Base-by-base conservation (phyloP, 441 rosid genomes). In the Bruguiera hainesii region DNA sequence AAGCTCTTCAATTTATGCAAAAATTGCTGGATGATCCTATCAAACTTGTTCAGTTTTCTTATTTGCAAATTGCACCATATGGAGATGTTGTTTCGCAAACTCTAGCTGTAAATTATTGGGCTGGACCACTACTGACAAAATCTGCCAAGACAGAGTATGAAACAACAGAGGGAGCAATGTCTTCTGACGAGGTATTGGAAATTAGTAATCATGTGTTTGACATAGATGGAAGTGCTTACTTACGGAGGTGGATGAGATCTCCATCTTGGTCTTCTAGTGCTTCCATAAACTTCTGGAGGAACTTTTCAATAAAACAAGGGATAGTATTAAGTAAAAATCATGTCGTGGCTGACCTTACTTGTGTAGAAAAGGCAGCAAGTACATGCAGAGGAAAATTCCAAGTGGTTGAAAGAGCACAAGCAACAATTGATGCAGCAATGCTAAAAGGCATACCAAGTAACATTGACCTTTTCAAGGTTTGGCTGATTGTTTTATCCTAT, bases 371-470 rank as follows among this genome's bases (percentile, higher is more conserved):
- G 79, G 97, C 97, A 71, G 88, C 87, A 63, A 69, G 71, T 52
- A 78, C 75, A 61, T 95, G 97, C 85, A 84, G 71, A 80, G 75
- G 85, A 70, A 95, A 87, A 76, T 83, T 74, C 51, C 88, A 75
- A 70, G 86, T 80, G 58, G 90, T 86, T 55, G 91, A 95, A 71
- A 89, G 84, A 76, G 90, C 99, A 67, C 99, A 90, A 81, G 99
- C 97, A 50, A 95, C 99, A 21, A 89, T 95, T 63, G 88, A 91
- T 76, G 99, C 99, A 73, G 99, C 99, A 52, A 86, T 78, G 81
- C 78, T 95, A 64, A 68, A 87, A 83, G 99, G 97, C 67, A 94
- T 91, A 73, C 97, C 97, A n/a, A 89, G 95, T 79, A 95, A 95
- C 83, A 91, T 95, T 49, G 99, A 91, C 70, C 97, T 95, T 67